Evolutionary conservation across 78 protist genomes (phyloP), one percentile per base, ranked within the genome.

Genomic region (Isochrysis galbana): DNA sequence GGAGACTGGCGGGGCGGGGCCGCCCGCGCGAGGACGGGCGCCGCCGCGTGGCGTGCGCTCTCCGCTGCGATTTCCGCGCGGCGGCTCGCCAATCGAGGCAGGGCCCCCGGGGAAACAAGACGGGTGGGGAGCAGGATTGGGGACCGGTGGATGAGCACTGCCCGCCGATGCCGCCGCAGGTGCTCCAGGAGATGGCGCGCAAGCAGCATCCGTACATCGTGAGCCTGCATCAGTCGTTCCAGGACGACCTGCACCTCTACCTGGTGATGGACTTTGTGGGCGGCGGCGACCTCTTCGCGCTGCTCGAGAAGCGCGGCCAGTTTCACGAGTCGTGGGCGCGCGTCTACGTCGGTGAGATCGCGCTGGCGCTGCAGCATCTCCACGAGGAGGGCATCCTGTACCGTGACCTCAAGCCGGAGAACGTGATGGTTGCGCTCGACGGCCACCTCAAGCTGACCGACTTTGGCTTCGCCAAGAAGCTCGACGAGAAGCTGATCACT

Each of bases 141-240:
- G n/a, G n/a, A n/a, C n/a, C n/a, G n/a, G n/a, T n/a, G n/a, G n/a
- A n/a, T n/a, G n/a, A n/a, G n/a, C n/a, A n/a, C n/a, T n/a, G n/a
- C n/a, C n/a, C n/a, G n/a, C n/a, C n/a, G n/a, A n/a, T n/a, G n/a
- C n/a, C n/a, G 61, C 61, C 29, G 61, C 29, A 51, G 61, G 61
- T 51, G 29, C 61, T 51, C 61, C 7, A 19, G 29, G 14, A 51
- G 89, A 95, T 97, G 29, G 95, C 91, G 42, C 48, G 69, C 77
- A 93, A 96, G 78, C 89, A 69, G 78, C 95, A 95, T 92, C 98
- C 98, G 41, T 96, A 94, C 87, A 86, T 97, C 67, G 97, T 97
- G 19, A 5, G 5, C 41, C 93, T 97, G 22, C 96, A 96, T 36
- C 94, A 45, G 48, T 82, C 94, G 38, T 93, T 93, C 51, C 94